A percentile compares a stretch with the other conserved stretches of the same genome.
These are phyloP conservation scores for Debaryomyces subglobosus DNA, from an alignment of 1,139 yeast genomes.

Conservation along the genomic window DNA sequence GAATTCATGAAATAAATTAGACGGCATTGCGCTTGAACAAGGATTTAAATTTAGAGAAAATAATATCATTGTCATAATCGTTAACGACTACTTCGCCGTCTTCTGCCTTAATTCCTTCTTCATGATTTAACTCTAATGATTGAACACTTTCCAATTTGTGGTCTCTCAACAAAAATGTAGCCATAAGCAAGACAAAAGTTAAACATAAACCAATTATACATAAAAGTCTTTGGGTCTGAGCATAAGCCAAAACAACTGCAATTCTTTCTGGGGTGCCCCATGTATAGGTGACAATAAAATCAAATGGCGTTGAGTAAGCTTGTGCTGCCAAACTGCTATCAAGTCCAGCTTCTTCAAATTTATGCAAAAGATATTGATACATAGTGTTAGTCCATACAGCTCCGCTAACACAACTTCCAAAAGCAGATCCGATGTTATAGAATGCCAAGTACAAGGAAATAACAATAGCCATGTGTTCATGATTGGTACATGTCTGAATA, in stretches of 20 bases:
- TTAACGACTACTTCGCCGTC: constrained; percentile 44
- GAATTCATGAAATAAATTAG: background rate
- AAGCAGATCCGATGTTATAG: constrained; percentile 63
- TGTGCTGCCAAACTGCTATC: constrained; percentile 37
- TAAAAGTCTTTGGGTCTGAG: constrained; percentile 59
- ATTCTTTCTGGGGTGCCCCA: constrained; percentile 66
- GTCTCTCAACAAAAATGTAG: constrained; percentile 56
- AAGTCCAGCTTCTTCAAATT: constrained; percentile 18
- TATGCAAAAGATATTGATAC: constrained; percentile 16
- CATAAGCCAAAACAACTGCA: constrained; percentile 60
- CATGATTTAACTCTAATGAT: constrained; percentile 28
- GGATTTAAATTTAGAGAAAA: constrained; percentile 9
- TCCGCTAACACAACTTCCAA: constrained; percentile 59
- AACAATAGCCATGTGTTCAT: constrained; percentile 66
- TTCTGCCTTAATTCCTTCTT: constrained; percentile 28
- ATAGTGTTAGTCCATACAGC: constrained; percentile 59
- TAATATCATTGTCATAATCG: constrained; percentile 38
- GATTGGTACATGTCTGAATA: constrained; percentile 62
- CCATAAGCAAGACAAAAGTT: constrained; percentile 51
- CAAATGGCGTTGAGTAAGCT: constrained; percentile 60
- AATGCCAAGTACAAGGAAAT: constrained; percentile 57
- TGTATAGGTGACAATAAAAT: constrained; percentile 44
- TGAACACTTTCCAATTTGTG: constrained; percentile 47
- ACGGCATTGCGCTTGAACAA: background rate
- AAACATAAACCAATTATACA: constrained; percentile 60